These are phyloP conservation scores for Nicotiana knightiana DNA, from an alignment of 257 asterid genomes.

Conservation along the genomic window DNA sequence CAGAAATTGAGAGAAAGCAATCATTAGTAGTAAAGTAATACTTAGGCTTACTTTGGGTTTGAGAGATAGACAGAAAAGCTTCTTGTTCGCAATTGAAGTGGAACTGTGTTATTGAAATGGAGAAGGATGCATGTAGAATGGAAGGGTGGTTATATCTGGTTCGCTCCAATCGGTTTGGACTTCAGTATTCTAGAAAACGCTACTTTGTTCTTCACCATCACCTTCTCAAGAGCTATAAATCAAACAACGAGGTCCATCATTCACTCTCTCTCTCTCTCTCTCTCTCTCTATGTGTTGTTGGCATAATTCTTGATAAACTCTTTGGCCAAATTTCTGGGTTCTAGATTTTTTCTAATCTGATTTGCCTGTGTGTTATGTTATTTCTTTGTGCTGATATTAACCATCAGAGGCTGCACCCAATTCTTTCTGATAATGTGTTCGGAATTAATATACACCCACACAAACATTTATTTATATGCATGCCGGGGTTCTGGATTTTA, in stretches of 20 bases:
- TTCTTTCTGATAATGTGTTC: background rate
- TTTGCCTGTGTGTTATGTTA: background rate
- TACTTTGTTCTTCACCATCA: slow-evolving; percentile 90
- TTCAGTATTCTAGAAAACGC: slow-evolving; percentile 85
- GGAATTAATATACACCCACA: background rate
- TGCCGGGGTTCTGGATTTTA: too few relatives aligned
- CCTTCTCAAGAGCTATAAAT: slow-evolving; percentile 76
- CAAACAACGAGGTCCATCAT: slow-evolving; percentile 47
- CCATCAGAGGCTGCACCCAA: background rate
- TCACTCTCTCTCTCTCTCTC: background rate
- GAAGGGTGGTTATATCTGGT: slow-evolving; percentile 93
- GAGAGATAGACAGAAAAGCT: background rate
- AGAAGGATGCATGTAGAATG: slow-evolving; percentile 60
- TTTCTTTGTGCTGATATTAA: background rate
- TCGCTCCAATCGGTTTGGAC: slow-evolving; percentile 81
- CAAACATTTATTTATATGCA: background rate
- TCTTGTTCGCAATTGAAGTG: background rate
- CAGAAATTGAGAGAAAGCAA: background rate
- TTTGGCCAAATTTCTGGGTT: background rate
- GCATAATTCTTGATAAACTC: background rate
- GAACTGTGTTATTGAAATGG: slow-evolving; percentile 23
- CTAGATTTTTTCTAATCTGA: background rate
- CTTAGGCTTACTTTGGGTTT: background rate
- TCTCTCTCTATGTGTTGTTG: background rate
- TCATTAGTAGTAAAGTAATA: background rate